Base-by-base conservation (phyloP, 371 early-diverging fungal species). In the Mucor piriformis region DNA sequence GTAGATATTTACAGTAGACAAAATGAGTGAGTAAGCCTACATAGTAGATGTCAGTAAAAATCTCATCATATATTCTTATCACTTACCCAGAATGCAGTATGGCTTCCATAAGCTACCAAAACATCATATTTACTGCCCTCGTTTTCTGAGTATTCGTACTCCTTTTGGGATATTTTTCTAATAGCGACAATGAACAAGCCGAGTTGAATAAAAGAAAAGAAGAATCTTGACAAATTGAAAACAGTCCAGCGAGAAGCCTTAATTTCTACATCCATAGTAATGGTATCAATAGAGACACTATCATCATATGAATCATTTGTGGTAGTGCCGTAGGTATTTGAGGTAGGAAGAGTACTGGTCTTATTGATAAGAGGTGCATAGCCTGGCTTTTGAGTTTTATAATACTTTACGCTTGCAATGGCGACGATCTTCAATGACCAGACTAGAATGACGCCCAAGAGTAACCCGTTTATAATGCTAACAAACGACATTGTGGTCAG, bases 1-100 rank as follows among this genome's bases (percentile, higher is more conserved):
- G 2, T 40, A 33, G 2, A 71, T 42, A 25, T 67, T 73, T 29
- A 54, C 33, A 10, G 58, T 15, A 2, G 71, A 60, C 15, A 78
- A 44, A 3, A 68, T 10, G 6, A 59, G 54, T n/a, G 67, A 54
- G 53, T 65, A 64, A 5, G 47, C 52, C 78, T 77, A 44, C n/a
- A 40, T n/a, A n/a, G 13, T 16, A 7, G 32, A 16, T 27, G 23
- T 12, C 23, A 10, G 23, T 34, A 52, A 10, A 27, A 7, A 40
- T n/a, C 5, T 25, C 16, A 7, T 16, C 50, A 35, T n/a, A 18
- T 46, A 32, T 18, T 13, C 46, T 16, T 13, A 24, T 16, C 12
- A 54, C 18, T 25, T 64, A 64, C 64, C 64, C 64, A 64, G 29
- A 59, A 59, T n/a, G 11, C 23, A 20, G 29, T 35, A 37, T 49